Base-by-base conservation (phyloP, 345 rosid species). In the Arabis alpina region DNA sequence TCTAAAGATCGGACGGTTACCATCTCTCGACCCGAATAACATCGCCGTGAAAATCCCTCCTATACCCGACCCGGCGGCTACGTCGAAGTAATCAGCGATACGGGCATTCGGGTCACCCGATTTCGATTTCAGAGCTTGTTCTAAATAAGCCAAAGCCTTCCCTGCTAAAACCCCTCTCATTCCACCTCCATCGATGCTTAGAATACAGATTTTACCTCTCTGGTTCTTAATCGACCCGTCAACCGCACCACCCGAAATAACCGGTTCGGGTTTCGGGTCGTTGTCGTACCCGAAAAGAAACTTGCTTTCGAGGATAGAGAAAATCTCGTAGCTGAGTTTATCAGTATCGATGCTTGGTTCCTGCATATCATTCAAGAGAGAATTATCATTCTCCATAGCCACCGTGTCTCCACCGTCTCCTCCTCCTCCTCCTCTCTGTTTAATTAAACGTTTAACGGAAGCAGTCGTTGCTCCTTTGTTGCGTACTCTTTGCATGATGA, bases 291-390 rank as follows among this genome's bases (percentile, higher is more conserved):
- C 98, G 62, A 90, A 90, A 40, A 93, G 87, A 54, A 90, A 90
- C 56, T 93, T 93, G 80, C 88, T 90, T 54, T 93, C 98, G 39
- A 93, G 88, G 53, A 93, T 88, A 3, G 98, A 93, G 78, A 93
- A 93, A 61, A 93, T 90, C 80, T 93, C 98, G 72, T 93, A 93
- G 81, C 98, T 93, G 75, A 93, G 89, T 73, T 93, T 93, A 65
- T 90, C 97, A 2, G 97, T 86, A 64, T 93, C 98, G 74, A 93
- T 87, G 84, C 97, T 93, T 30, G 97, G 98, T 66, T 90, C 98
- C 53, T 88, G 93, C 90, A 87, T 80, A 77, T 80, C 91, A 50
- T 81, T 75, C 27, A 81, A 66, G 70, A 75, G 76, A 50, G 76
- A 72, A 13, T 52, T 8, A 23, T 61, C 39, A 30, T 59, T 70